These are phyloP conservation scores for Agastache rugosa DNA, from an alignment of 257 asterid genomes.

Conservation along the genomic window DNA sequence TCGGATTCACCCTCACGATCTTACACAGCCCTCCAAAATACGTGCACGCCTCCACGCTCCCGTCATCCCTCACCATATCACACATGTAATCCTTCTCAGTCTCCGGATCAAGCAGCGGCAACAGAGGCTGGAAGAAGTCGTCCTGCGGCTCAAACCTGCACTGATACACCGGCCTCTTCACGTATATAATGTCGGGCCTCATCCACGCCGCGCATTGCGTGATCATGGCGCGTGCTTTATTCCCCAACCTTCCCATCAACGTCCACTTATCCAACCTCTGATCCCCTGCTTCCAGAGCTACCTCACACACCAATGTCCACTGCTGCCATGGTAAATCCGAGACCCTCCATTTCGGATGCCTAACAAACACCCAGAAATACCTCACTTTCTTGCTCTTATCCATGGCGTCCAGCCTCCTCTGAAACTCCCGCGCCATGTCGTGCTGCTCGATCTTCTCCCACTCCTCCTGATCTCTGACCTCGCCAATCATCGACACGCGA, in stretches of 20 bases:
- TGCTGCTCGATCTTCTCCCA: conserved; percentile 95
- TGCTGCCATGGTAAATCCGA: conserved; percentile 92
- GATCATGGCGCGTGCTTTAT: conserved; percentile 64
- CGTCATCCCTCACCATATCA: conserved; percentile 76
- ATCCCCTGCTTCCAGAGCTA: conserved; percentile 78
- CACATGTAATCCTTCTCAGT: conserved; percentile 72
- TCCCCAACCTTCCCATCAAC: conserved; percentile 95
- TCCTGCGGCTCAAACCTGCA: conserved; percentile 93
- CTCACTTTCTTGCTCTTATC: conserved; percentile 52
- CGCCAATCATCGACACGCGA: conserved; percentile 79
- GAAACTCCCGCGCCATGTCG: conserved; percentile 78
- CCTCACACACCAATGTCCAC: conserved; percentile 93
- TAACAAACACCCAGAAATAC: conserved; percentile 89
- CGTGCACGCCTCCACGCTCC: conserved; percentile 73
- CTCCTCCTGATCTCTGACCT: conserved; percentile 83
- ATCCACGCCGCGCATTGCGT: conserved; percentile 97
- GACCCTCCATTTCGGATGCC: conserved; percentile 94
- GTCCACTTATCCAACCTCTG: conserved; percentile 95
- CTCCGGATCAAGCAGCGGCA: conserved; percentile 82
- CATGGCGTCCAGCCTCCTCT: conserved; percentile 65
- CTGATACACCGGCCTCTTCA: conserved; percentile 87
- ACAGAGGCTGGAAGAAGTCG: conserved; percentile 63
- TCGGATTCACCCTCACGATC: conserved; percentile 76
- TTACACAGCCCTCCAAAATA: conserved; percentile 90
- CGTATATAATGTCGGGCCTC: conserved; percentile 93